Evolutionary conservation across 352 stramenopile species (phyloP).

Genomic region (Blastocystis sp.): DNA sequence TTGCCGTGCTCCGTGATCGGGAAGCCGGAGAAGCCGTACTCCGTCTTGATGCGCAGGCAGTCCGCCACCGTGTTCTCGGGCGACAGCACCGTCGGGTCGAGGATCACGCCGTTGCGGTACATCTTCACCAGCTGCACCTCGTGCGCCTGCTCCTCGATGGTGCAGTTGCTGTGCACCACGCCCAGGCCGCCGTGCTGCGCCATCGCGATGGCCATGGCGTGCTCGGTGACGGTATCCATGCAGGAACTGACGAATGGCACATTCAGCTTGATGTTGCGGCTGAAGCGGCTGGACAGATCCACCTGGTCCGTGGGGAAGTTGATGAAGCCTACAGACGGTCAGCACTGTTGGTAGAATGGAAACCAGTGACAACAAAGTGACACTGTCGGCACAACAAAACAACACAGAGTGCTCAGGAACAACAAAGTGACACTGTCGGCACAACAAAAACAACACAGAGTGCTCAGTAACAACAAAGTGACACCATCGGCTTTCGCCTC

Average conservation of each 20-base stretch:
- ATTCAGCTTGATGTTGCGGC: constrained; percentile 90
- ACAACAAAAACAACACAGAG: too few species aligned
- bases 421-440: too few species aligned
- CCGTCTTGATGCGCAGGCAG: constrained; percentile 88
- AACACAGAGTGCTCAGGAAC: background rate
- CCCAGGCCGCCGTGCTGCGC: constrained; percentile 96
- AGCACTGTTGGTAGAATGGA: constrained; percentile 45
- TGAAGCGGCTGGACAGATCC: constrained; percentile 84
- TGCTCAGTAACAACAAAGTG: too few species aligned
- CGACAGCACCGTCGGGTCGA: constrained; percentile 59
- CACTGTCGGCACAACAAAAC: too few species aligned
- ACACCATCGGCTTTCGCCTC: constrained; percentile 29
- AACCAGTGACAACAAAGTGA: constrained; percentile 26
- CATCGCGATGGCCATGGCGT: constrained; percentile 98
- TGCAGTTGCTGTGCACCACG: constrained; percentile 99
- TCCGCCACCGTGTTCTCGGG: constrained; percentile 85
- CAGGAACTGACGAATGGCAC: constrained; percentile 79
- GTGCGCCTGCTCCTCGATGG: constrained; percentile 90
- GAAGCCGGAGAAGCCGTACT: constrained; percentile 95
- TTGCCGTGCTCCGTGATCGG: constrained; percentile 95
- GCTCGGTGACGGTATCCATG: constrained; percentile 99
- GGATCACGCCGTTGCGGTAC: constrained; percentile 72
- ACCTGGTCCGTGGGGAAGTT: constrained; percentile 89
- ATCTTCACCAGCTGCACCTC: constrained; percentile 78
- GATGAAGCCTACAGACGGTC: constrained; percentile 80